phyloP scores from a whole-genome alignment of 768 basidiomycete genomes.

The Amanita exitialis region DNA sequence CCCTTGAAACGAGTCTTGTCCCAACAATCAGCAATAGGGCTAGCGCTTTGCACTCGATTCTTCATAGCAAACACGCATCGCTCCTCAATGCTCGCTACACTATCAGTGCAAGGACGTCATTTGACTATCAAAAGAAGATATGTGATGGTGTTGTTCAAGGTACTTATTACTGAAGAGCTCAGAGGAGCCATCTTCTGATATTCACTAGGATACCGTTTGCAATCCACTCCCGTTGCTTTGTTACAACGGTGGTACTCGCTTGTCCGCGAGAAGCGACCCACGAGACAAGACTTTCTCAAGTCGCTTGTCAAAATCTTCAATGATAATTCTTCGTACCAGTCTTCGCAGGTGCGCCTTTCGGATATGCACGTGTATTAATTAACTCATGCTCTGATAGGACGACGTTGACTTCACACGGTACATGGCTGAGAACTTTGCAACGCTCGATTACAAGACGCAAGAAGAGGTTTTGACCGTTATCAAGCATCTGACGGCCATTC shows the following conservation, averaged over 20 bases:
- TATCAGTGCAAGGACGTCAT: slow-evolving; percentile 72
- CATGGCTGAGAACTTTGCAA: slow-evolving; percentile 89
- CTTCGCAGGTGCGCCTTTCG: slow-evolving; percentile 39
- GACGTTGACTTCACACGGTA: slow-evolving; percentile 84
- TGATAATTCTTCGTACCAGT: slow-evolving; percentile 44
- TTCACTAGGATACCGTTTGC: slow-evolving; percentile 50
- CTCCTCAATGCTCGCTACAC: slow-evolving; percentile 81
- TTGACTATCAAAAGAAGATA: slow-evolving; percentile 69
- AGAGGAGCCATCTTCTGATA: not conserved
- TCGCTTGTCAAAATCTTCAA: slow-evolving; percentile 78
- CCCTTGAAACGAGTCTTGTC: slow-evolving; percentile 80
- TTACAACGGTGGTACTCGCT: slow-evolving; percentile 88
- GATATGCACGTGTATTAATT: not conserved
- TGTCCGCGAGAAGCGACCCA: slow-evolving; percentile 81
- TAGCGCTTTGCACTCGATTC: slow-evolving; percentile 63
- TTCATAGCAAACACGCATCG: slow-evolving; percentile 86
- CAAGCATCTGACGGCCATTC: slow-evolving; percentile 61
- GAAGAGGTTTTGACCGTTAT: slow-evolving; percentile 88
- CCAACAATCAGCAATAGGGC: slow-evolving; percentile 60
- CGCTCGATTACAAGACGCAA: slow-evolving; percentile 90
- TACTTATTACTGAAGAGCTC: slow-evolving; percentile 12
- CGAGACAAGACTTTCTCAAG: slow-evolving; percentile 82
- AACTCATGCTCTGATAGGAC: slow-evolving; percentile 32
- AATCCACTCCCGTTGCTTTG: slow-evolving; percentile 60
- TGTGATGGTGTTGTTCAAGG: slow-evolving; percentile 41